Base-by-base conservation (phyloP, 805 yeast species). In the Grigorovia jiainica region DNA sequence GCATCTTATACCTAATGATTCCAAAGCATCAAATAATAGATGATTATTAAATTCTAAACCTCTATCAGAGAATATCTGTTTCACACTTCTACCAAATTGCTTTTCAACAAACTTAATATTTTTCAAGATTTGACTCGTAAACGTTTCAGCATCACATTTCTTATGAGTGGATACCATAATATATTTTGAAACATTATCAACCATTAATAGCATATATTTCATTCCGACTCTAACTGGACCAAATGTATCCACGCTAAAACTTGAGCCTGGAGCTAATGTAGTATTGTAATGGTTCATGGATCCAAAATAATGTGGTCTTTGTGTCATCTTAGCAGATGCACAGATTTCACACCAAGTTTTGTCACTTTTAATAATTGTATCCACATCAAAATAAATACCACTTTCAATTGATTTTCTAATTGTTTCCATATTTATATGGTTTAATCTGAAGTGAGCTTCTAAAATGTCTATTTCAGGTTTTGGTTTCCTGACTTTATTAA, bases 171-270 rank as follows among this genome's bases (percentile, higher is more conserved):
- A 34, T 5, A 13, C 20, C 7, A 45, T 33, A 15, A 29, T 33
- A 27, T 32, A 42, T 32, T 40, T 25, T 6, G 47, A 42, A 4
- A 42, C 42, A 42, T 27, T 44, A 36, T 42, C 45, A n/a, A 45
- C 40, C 47, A 42, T 45, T 15, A 45, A 1, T 5, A 42, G 15
- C 31, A 45, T 11, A 29, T 45, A 42, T 8, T 20, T 30, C 19
- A 20, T 32, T 27, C n/a, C n/a, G n/a, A n/a, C n/a, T 5, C 16
- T 10, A 3, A 45, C 37, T 29, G 45, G 47, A 2, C 47, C 47
- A 31, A 36, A 34, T 3, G 39, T 7, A 23, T 41, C 45, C 3
- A 41, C 3, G 29, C 45, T 39, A 43, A 45, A 44, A 2, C 45
- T 39, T 5, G 34, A n/a, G 2, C 45, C 41, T 16, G 45, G 41